phyloP scores from a whole-genome alignment of 768 basidiomycete genomes.

The Brasilioporus rufonigricans region DNA sequence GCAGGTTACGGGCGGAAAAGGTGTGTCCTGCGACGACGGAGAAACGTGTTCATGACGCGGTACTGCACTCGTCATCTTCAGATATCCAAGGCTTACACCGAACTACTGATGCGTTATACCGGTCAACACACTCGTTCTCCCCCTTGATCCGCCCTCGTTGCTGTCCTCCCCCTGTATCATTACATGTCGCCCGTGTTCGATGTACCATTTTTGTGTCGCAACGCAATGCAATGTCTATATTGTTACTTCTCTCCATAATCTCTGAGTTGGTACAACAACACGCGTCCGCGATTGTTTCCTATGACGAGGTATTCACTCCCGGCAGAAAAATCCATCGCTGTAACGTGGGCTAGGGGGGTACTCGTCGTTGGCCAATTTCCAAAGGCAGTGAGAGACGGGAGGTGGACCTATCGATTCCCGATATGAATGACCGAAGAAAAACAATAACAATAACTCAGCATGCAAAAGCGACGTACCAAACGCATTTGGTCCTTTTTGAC shows the following conservation, averaged over 20 bases:
- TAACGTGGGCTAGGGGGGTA: slow-evolving; percentile 88
- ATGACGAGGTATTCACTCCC: slow-evolving; percentile 85
- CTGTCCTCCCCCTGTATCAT: background rate
- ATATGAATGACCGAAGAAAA: background rate
- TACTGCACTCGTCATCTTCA: slow-evolving; percentile 24
- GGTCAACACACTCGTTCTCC: slow-evolving; percentile 11
- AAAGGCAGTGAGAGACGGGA: slow-evolving; percentile 83
- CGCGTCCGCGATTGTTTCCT: slow-evolving; percentile 87
- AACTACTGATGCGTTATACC: slow-evolving; percentile 58
- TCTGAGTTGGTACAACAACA: slow-evolving; percentile 80
- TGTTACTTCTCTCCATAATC: slow-evolving; percentile 54
- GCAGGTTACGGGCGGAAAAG: slow-evolving; percentile 64
- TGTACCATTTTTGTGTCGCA: slow-evolving; percentile 1
- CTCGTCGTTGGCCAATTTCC: slow-evolving; percentile 97
- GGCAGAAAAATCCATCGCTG: slow-evolving; percentile 79
- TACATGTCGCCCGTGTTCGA: slow-evolving; percentile 5
- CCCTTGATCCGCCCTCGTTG: background rate
- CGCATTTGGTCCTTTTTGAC: slow-evolving; percentile 89
- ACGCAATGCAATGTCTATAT: slow-evolving; percentile 9
- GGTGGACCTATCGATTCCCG: slow-evolving; percentile 67
- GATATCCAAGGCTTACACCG: slow-evolving; percentile 73
- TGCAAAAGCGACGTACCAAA: slow-evolving; percentile 53
- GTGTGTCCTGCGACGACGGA: slow-evolving; percentile 38
- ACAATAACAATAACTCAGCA: background rate
- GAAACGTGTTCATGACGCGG: slow-evolving; percentile 9